Base-by-base conservation (phyloP, 225 moss, liverwort and hornwort genomes). In the Pseudoscleropodium purum region DNA sequence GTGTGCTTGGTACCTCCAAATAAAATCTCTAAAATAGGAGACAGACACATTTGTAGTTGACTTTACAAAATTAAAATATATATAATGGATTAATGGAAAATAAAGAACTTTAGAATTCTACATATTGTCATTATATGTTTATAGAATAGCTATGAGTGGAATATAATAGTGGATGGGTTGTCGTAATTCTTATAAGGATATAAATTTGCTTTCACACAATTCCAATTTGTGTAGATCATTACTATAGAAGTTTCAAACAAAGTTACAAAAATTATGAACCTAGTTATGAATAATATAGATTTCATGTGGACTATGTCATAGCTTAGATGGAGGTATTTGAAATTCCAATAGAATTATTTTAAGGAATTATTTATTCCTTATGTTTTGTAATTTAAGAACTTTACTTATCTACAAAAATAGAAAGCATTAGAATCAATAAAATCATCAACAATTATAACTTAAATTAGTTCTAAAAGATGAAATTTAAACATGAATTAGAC, bases 1-100 rank as follows among this genome's bases (percentile, higher is more conserved):
- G 31, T 1, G 0, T 11, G 4, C 4, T 51, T 51, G 3, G 13
- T 51, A 33, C 1, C 1, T 8, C 20, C 5, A 76, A 76, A 75
- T 12, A 12, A 33, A 49, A 33, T 52, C 34, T 34, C 0, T 0
- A 51, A 52, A 76, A 52, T 21, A 13, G 0, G 13, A 76, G 7
- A 19, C 31, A 31, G 19, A 51, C 2, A 76, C 12, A 1, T 51
- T 21, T 76, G 34, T 0, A 0, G 0, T 31, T 31, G 47, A 20
- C 4, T 31, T 75, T 75, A 12, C 2, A 20, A 51, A 76, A 52
- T 52, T 76, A 3, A 52, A 8, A 13, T 1, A 21, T 21, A 31
- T 18, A 8, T 8, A 21, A 12, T 51, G 13, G 34, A 76, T 5
- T 8, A 21, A 12, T 51, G 13, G 34, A 76, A 52, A 21, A 76